These are phyloP conservation scores for Schizophyllum amplum DNA, from an alignment of 1,284 basidiomycete genomes.

Conservation along the genomic window DNA sequence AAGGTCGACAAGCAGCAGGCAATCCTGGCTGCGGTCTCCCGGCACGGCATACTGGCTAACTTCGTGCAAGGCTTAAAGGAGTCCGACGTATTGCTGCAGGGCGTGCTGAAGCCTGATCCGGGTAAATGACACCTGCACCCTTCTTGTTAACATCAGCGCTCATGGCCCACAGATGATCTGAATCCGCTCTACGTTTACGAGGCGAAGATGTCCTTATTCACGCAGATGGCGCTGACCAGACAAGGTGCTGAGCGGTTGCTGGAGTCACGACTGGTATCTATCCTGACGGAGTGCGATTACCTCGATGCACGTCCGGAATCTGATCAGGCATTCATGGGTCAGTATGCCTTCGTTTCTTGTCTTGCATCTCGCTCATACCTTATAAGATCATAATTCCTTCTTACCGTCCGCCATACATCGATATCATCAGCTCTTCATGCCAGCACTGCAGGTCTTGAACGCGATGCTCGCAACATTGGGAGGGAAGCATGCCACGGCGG, in stretches of 20 bases:
- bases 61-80: constrained; percentile 85
- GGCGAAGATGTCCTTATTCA: constrained; percentile 85
- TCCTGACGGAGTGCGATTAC: constrained; percentile 84
- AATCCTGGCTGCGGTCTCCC: constrained; percentile 54
- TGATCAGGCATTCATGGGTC: constrained; percentile 78
- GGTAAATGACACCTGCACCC: constrained; percentile 37
- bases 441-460: constrained; percentile 74
- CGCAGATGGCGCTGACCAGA: constrained; percentile 75
- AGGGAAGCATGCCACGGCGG: constrained; percentile 51
- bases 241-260: constrained; percentile 82
- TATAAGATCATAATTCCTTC: constrained; percentile 74
- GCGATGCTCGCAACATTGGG: constrained; percentile 66
- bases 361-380: no score
- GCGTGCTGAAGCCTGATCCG: constrained; percentile 83
- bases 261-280: constrained; percentile 71
- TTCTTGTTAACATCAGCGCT: constrained; percentile 4
- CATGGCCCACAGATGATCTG: constrained; percentile 57
- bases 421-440: constrained; percentile 84
- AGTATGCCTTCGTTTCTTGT: no score
- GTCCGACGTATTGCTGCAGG: constrained; percentile 71
- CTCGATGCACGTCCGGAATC: constrained; percentile 76
- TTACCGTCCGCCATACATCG: constrained; percentile 82
- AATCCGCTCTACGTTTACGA: constrained; percentile 95
- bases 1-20: constrained; percentile 53
- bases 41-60: constrained; percentile 76